Conservation (phyloP, 345 rosid genomes). For the Linum usitatissimum region DNA sequence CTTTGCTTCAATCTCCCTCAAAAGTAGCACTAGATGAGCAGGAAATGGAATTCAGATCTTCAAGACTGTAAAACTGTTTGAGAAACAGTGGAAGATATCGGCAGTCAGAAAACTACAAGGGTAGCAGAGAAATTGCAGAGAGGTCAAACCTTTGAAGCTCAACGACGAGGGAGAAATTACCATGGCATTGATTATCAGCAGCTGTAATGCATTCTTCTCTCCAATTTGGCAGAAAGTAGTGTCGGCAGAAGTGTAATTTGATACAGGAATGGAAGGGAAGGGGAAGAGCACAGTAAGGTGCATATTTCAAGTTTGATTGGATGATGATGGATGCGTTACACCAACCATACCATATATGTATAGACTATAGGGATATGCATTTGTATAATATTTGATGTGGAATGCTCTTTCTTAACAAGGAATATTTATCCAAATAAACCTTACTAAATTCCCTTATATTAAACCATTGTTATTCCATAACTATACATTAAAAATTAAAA, state of each 20-base stretch:
- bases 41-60: conserved; percentile 21
- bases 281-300: not conserved
- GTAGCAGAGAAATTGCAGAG: conserved; percentile 15
- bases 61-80: conserved; percentile 1
- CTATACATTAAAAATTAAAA: too few species aligned
- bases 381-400: not conserved
- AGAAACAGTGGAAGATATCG: too few species aligned
- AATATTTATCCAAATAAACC: too few species aligned
- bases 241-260: not conserved
- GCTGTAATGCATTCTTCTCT: conserved; percentile 8
- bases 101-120: not conserved
- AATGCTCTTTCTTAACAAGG: too few species aligned
- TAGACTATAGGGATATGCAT: not conserved
- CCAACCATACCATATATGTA: not conserved
- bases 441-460: too few species aligned
- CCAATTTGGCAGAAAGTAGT: not conserved
- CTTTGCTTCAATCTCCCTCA: conserved; percentile 3
- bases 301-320: not conserved
- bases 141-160: conserved; percentile 8
- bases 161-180: conserved; percentile 10
- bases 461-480: too few species aligned
- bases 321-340: not conserved
- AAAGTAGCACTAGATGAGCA: not conserved
- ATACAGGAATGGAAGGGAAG: not conserved
- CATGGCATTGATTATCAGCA: conserved; percentile 26